Evolutionary conservation across 2,329 filamentous ascomycete species (phyloP), one percentile per base, ranked within the genome.

Genomic region (Verticillium dahliae): DNA sequence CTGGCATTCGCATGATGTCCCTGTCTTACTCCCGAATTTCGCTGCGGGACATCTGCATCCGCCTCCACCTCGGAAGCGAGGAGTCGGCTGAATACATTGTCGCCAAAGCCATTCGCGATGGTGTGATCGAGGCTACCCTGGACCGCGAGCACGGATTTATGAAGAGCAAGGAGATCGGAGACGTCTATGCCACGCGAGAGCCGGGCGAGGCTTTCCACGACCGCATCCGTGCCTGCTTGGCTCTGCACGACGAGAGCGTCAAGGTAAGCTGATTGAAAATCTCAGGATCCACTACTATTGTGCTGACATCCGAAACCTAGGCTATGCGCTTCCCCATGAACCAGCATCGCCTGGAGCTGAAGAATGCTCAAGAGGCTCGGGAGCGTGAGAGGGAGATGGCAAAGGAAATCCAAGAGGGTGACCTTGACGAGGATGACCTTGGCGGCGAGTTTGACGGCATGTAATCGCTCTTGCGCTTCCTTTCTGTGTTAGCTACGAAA

Each of bases 241-340:
- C 89, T 61, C 85, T 99, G 65, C 93, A 98, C 72, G 95, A 99
- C 70, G 95, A 99, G 80, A 98, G 94, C 72, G 93, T 99, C 71
- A 98, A 97, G 90, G 91, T 93, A 82, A 52, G 45, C 22, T 31
- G 27, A 31, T 31, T 31, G 27, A 4, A 31, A 31, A 31, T 31
- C 27, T 27, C 15, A 52, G 6, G 15, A 6, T n/a, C 6, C 6
- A 7, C 6, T 9, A 6, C 5, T 45, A 7, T 7, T n/a, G 72
- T 80, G 72, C 62, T n/a, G 2, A 37, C n/a, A 22, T 35, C 65
- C 63, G 52, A 3, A 27, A 52, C 18, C 7, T 18, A 94, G 91
- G 94, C 95, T 33, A 99, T 99, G 95, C 88, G 95, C 61, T 99
- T 98, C 78, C 95, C 95, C 2, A 98, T 98, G 94, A 97, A 99